Base-by-base conservation (phyloP, 306 rosid genomes). In the Acacia crassicarpa region DNA sequence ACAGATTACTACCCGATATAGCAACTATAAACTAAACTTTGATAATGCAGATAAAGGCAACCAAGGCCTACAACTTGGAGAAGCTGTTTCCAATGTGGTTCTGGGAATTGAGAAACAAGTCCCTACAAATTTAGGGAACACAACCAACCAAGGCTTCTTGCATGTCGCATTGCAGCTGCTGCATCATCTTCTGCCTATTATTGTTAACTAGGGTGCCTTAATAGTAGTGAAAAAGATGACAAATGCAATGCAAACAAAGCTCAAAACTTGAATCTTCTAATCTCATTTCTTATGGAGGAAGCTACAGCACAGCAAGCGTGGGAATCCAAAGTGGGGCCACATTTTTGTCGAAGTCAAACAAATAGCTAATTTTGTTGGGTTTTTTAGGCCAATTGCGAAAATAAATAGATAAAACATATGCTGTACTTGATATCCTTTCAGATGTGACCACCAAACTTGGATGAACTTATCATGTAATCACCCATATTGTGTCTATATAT, bases 391-490 rank as follows among this genome's bases (percentile, higher is more conserved):
- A 61, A 61, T 12, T 20, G 74, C 74, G 23, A 68, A 40, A 11
- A 59, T 10, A 23, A 62, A 62, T 62, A 11, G 1, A 49, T 11
- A 66, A 22, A 44, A 80, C 25, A 32, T 32, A 45, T 27, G 40
- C 67, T 9, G 67, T 6, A 56, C 22, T 20, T 2, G 49, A 5
- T 56, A 48, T 59, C 32, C 74, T 65, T 35, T 77, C 63, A 35
- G 49, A 83, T 12, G 48, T 41, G 40, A 74, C 14, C 25, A 6
- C 40, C 44, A 35, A 65, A 74, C 58, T 66, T 59, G 33, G 76
- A 19, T 33, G 40, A 78, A 15, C 44, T 83, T 75, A 23, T 61
- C 23, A 53, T 53, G 40, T 72, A 70, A 74, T 40, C 40, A 72
- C 67, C 17, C 16, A 73, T 72, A 13, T 43, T 72, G 56, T 72